Evolutionary conservation across 2,329 filamentous ascomycete genomes (phyloP).

Genomic region (Trichoderma brevicompactum): DNA sequence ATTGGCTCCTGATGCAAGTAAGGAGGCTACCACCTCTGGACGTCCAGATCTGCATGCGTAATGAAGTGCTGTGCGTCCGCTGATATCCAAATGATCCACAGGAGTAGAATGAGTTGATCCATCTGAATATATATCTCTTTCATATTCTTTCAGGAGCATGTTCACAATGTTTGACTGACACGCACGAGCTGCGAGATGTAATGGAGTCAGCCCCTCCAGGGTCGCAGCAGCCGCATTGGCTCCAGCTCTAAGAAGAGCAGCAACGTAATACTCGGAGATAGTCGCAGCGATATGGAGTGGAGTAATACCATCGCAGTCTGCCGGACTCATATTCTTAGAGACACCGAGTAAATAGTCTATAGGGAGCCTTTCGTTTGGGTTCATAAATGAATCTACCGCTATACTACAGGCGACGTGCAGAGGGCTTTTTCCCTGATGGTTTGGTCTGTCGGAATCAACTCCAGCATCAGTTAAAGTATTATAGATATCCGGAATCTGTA

Average conservation of each 20-base stretch:
- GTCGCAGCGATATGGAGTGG: constrained; percentile 36
- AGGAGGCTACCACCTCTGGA: constrained; percentile 32
- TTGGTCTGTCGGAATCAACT: constrained; percentile 30
- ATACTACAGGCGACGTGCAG: constrained; percentile 31
- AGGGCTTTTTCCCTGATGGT: constrained; percentile 33
- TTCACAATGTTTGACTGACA: constrained; percentile 42
- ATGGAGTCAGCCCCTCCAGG: constrained; percentile 40
- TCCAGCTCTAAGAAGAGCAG: constrained; percentile 41
- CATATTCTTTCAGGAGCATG: constrained; percentile 29
- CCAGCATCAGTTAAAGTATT: constrained; percentile 28
- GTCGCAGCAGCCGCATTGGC: constrained; percentile 41
- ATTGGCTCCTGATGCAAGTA: constrained; percentile 33
- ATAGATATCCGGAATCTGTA: constrained; percentile 21
- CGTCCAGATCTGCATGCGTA: constrained; percentile 34
- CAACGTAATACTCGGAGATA: constrained; percentile 33
- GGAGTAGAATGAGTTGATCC: neutral
- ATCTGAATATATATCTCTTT: neutral
- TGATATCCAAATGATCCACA: neutral
- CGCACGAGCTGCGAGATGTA: constrained; percentile 46
- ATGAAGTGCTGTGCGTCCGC: constrained; percentile 32
- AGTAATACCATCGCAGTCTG: constrained; percentile 29
- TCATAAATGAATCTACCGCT: neutral
- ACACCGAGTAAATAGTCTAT: neutral
- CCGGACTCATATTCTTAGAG: constrained; percentile 21
- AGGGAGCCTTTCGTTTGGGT: neutral